phyloP scores from a whole-genome alignment of 192 early-diverging fungal species.

The Haplosporangium gracile region DNA sequence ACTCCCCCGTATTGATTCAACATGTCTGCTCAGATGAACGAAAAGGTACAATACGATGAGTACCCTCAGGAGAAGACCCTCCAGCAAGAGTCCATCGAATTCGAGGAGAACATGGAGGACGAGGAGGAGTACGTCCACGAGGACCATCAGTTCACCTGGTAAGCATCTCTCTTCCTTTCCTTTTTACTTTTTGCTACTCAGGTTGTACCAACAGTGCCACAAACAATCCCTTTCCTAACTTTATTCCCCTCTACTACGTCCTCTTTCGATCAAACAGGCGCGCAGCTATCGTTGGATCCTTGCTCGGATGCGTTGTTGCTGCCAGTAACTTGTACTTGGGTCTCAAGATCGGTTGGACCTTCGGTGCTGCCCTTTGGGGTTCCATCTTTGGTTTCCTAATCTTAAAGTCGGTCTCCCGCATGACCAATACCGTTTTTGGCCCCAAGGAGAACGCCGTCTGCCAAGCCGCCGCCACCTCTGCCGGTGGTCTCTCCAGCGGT shows the following conservation, averaged over 20 bases:
- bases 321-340: constrained; percentile 81
- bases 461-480: constrained; percentile 77
- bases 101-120: constrained; percentile 17
- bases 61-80: constrained; percentile 1
- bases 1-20: background rate
- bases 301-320: constrained; percentile 73
- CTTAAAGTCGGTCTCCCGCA: constrained; percentile 65
- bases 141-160: constrained; percentile 45
- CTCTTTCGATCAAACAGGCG: constrained; percentile 47
- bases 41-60: constrained; percentile 11
- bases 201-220: background rate
- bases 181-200: background rate
- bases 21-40: constrained; percentile 8
- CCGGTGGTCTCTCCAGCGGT: constrained; percentile 72
- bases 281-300: constrained; percentile 69
- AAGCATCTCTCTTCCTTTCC: background rate
- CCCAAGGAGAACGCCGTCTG: constrained; percentile 77
- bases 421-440: constrained; percentile 72
- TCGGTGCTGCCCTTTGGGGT: constrained; percentile 67
- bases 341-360: constrained; percentile 73
- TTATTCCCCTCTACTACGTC: background rate
- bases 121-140: constrained; percentile 41
- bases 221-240: background rate
- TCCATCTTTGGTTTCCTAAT: constrained; percentile 73
- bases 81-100: constrained; percentile 3